Base-by-base conservation (phyloP, 1,284 basidiomycete species). In the Sporisorium exsertum region DNA sequence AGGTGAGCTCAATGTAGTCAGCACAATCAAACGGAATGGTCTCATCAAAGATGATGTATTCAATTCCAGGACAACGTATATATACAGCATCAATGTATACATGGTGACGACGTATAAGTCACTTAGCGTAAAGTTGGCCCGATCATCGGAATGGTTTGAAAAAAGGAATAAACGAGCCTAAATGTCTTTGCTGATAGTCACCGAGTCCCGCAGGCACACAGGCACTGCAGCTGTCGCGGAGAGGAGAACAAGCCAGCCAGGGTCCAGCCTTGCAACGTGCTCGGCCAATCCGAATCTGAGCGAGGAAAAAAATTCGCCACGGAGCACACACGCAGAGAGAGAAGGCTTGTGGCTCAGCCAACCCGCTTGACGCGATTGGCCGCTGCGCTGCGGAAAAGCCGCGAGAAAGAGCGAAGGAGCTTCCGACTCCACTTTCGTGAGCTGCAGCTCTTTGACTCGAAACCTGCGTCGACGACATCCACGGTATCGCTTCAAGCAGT, bases 261-360 rank as follows among this genome's bases (percentile, higher is more conserved):
- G 59, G 58, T 60, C 58, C 62, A 70, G 35, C 26, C 10, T 53
- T 32, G 46, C 37, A 72, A 72, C 69, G 68, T 72, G 69, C 59
- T 63, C 69, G 59, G 63, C 59, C 64, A 66, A 71, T 65, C 69
- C 69, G 59, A 64, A n/a, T n/a, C n/a, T n/a, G n/a, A n/a, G n/a
- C 49, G 43, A 32, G 62, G 64, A 54, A 15, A 49, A 58, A 66
- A 60, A 56, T 61, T 67, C 65, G 60, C 60, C 46, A 55, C 54
- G n/a, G 45, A 24, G 24, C 27, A 51, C 45, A n/a, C n/a, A n/a
- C n/a, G n/a, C n/a, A 43, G 54, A 24, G 29, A 22, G 20, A 18
- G 13, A 7, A 42, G 24, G 29, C 27, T 45, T 33, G 50, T 58
- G 68, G 40, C 68, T 65, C 54, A 71, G 68, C 62, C 54, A 67